phyloP scores from a whole-genome alignment of 2,329 filamentous ascomycete genomes.

The Clarireedia homoeocarpa region DNA sequence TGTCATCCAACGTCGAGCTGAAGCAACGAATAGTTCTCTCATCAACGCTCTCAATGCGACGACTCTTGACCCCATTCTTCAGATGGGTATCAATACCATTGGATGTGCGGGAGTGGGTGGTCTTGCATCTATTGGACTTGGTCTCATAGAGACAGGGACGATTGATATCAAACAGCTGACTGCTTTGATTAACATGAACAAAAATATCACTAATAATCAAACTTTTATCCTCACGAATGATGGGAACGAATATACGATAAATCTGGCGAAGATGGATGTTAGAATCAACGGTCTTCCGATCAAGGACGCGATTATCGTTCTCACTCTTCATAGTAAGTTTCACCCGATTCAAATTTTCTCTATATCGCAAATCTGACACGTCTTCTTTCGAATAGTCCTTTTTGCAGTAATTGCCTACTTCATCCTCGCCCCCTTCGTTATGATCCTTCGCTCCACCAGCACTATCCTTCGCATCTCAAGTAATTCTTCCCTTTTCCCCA shows the following conservation, averaged over 20 bases:
- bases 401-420: background rate
- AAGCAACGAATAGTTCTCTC: background rate
- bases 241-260: conserved; percentile 5
- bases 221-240: conserved; percentile 1
- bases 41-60: background rate
- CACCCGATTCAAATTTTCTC: background rate
- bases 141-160: background rate
- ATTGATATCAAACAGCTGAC: background rate
- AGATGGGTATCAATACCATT: conserved; percentile 5
- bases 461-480: conserved; percentile 9
- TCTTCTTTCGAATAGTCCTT: background rate
- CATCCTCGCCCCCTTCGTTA: background rate
- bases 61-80: conserved; percentile 8
- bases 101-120: conserved; percentile 9
- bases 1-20: background rate
- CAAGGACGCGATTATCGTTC: background rate
- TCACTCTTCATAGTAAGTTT: background rate
- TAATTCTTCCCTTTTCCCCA: background rate
- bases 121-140: background rate
- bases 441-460: conserved; percentile 3
- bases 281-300: background rate
- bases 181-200: background rate
- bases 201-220: conserved; percentile 1
- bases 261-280: background rate
- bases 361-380: background rate